Base-by-base conservation (phyloP, 805 yeast species). In the Pichia rugopelliculosa region DNA sequence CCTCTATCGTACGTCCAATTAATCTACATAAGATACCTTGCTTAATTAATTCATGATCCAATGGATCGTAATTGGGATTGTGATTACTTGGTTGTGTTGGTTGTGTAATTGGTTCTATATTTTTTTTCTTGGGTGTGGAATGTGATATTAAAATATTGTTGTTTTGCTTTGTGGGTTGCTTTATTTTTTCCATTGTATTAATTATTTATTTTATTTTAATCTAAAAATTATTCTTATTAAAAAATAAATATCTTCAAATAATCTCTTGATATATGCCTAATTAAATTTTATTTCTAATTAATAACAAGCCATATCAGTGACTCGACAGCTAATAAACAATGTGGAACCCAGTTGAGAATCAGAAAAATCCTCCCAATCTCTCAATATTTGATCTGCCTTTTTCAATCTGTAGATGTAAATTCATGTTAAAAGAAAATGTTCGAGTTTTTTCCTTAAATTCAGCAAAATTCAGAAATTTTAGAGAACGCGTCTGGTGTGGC, bases 11-110 rank as follows among this genome's bases (percentile, higher is more conserved):
- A 3, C 67, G 62, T 39, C 70, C 65, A 26, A 67, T 60, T 40
- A 67, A 52, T 15, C 71, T 56, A 45, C 69, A 67, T n/a, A 67
- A 53, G n/a, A 62, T 63, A 3, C 68, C 69, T 12, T 59, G 49
- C 6, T 56, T 53, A 11, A 62, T 45, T 46, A 65, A 47, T 21
- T 60, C 59, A 18, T 57, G 58, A 5, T 59, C 57, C 21, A 60
- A 42, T 15, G 53, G 51, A 42, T 61, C 67, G 4, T 49, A 44
- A 1, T 47, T 49, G 1, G 62, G 62, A 41, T 61, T 59, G 39
- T 56, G 57, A 7, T 56, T 59, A 49, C 65, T 65, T 6, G 68
- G 69, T 39, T 67, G 71, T 3, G 71, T 67, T 10, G 71, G 69
- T 49, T 67, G 71, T 4, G 71, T 67, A 1, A 63, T 60, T 13